Conservation (phyloP, 805 yeast species). For the Yarrowia sp. region DNA sequence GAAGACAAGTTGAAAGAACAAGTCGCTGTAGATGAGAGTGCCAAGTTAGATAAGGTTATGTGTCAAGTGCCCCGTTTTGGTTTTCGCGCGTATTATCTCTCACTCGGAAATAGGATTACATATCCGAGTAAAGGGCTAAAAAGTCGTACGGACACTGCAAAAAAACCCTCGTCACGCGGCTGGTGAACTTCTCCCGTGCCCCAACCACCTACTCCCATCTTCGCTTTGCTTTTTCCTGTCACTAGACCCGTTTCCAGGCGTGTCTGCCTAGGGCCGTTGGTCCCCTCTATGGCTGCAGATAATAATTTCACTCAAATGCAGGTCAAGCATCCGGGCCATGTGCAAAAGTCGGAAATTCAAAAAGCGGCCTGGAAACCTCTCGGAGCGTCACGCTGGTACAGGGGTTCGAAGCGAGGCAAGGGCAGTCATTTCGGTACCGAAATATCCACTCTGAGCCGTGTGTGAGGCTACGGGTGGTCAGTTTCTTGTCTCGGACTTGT, state of each 20-base stretch:
- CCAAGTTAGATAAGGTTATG: slow-evolving; percentile 23
- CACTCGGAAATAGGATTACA: slow-evolving; percentile 21
- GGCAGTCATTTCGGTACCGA: too few relatives aligned
- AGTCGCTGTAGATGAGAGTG: slow-evolving; percentile 15
- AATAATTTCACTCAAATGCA: slow-evolving; percentile 23
- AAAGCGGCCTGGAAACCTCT: not conserved
- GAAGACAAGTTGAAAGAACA: slow-evolving; percentile 4
- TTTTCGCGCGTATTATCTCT: slow-evolving; percentile 23
- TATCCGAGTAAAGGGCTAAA: slow-evolving; percentile 20
- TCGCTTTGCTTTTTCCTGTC: not conserved
- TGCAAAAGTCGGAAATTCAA: slow-evolving; percentile 21
- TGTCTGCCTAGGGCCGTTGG: slow-evolving; percentile 5
- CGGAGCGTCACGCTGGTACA: too few relatives aligned
- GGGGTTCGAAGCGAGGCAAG: too few relatives aligned
- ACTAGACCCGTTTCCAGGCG: not conserved
- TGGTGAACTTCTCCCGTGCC: not conserved
- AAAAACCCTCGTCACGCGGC: not conserved
- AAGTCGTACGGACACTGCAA: not conserved
- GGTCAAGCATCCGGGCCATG: slow-evolving; percentile 22
- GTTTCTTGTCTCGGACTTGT: slow-evolving; percentile 13
- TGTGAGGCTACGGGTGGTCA: too few relatives aligned
- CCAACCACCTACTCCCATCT: too few relatives aligned
- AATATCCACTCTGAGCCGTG: too few relatives aligned
- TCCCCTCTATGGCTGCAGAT: slow-evolving; percentile 21
- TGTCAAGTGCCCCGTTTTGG: slow-evolving; percentile 24